Evolutionary conservation across 2,329 filamentous ascomycete genomes (phyloP), one percentile per base, ranked within the genome.

Genomic region (Colletotrichum falcatum): DNA sequence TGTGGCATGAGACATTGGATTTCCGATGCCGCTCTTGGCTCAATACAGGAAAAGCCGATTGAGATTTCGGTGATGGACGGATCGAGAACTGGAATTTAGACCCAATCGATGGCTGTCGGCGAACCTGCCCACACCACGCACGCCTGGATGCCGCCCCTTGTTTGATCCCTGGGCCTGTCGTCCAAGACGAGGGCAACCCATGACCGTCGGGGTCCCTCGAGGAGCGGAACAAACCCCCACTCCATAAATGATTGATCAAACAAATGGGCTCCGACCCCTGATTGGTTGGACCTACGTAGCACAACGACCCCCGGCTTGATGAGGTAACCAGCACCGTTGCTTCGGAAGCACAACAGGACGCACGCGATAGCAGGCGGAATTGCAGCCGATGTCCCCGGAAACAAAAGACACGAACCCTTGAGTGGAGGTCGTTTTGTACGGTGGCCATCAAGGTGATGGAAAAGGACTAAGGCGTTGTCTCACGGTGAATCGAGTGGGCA

Each of bases 1-100:
- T 51, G 44, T 20, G 28, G 46, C 44, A 44, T 59, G 64, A 70
- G 60, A 62, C 51, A 60, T n/a, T 28, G 39, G 44, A 59, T 70
- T 62, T 20, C 58, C 39, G 55, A 62, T 62, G 44, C n/a, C 18
- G 51, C 20, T 48, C 58, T 46, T 42, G 63, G 51, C 49, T 51
- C 33, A 11, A n/a, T 28, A 55, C 53, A 11, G 12, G 20, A 23
- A 51, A 48, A 53, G 44, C 16, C 33, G 44, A 54, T 51, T 54
- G 44, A 61, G n/a, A 67, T 54, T 18, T 35, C 39, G 30, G 37
- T n/a, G 26, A 46, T 44, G 16, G 26, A 28, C 44, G 26, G 46
- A 60, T 65, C 28, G 37, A 39, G 28, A 70, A 35, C 28, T 44
- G 42, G 67, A 35, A 53, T 70, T 58, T n/a, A 58, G 58, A 39